A percentile compares a stretch with the other conserved stretches of the same genome.
Conservation (phyloP, 768 basidiomycete genomes). For the Trametes coccinea region DNA sequence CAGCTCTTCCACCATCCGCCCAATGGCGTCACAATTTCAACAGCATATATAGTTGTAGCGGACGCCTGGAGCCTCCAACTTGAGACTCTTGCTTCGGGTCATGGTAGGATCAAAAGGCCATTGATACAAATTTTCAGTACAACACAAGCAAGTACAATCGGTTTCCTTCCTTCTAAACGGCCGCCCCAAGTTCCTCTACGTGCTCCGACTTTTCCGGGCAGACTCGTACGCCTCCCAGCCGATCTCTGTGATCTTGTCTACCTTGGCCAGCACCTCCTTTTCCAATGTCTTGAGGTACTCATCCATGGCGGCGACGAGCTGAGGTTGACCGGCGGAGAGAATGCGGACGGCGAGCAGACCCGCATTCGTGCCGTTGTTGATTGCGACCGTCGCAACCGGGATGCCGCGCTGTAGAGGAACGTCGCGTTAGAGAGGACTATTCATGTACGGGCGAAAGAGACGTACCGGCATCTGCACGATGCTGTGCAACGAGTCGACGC, state of each 20-base stretch:
- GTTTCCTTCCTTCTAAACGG: neutral
- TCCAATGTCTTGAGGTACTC: conserved; percentile 69
- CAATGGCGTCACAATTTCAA: no score
- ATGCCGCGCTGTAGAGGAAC: conserved; percentile 72
- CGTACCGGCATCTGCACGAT: conserved; percentile 99
- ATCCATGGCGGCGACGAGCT: conserved; percentile 66
- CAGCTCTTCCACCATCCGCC: no score
- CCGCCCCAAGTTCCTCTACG: neutral
- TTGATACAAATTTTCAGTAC: no score
- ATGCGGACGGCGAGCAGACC: conserved; percentile 90
- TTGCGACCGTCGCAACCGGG: conserved; percentile 96
- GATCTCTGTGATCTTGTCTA: conserved; percentile 67
- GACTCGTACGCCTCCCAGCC: conserved; percentile 68
- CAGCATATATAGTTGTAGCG: no score
- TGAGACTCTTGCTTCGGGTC: no score
- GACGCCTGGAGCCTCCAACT: no score
- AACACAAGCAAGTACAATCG: conserved; percentile 6
- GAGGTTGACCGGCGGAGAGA: conserved; percentile 73
- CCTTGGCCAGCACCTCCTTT: conserved; percentile 76
- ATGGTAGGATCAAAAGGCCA: no score
- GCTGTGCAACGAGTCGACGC: conserved; percentile 94
- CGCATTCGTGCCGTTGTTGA: conserved; percentile 94
- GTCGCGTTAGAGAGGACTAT: neutral
- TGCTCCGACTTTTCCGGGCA: conserved; percentile 5
- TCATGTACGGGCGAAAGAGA: conserved; percentile 21